These are phyloP conservation scores for Aegilops tauschii DNA, from an alignment of 176 grass and related monocot genomes.

Conservation along the genomic window DNA sequence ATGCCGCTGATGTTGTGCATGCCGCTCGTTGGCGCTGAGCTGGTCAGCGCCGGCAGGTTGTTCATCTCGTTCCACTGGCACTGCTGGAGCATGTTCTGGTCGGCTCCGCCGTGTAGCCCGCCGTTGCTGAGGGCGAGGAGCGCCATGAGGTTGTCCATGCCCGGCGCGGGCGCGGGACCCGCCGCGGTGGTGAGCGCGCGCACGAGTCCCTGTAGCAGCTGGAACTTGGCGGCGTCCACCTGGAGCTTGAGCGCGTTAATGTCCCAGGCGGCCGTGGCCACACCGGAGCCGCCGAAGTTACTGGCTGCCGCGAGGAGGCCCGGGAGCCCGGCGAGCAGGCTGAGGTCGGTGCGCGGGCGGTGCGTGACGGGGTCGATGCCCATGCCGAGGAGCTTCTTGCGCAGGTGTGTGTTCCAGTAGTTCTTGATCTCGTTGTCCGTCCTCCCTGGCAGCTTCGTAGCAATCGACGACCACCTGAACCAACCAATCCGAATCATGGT, in stretches of 20 bases:
- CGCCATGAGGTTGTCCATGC: slow-evolving; percentile 42
- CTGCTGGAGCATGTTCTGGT: slow-evolving; percentile 20
- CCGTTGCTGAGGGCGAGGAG: slow-evolving; percentile 37
- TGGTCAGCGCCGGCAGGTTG: slow-evolving; percentile 34
- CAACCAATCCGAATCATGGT: not conserved
- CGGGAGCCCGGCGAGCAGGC: slow-evolving; percentile 50
- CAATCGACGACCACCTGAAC: slow-evolving; percentile 84
- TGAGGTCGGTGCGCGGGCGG: slow-evolving; percentile 61
- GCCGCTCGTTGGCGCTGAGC: not conserved
- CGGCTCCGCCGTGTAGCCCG: not conserved
- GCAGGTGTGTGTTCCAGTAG: slow-evolving; percentile 94
- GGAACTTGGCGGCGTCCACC: slow-evolving; percentile 72
- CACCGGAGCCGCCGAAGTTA: not conserved
- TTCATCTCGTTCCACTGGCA: slow-evolving; percentile 51
- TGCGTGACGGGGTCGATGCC: slow-evolving; percentile 94
- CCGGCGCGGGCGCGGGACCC: not conserved
- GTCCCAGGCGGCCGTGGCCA: slow-evolving; percentile 14
- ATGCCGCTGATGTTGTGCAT: slow-evolving; percentile 5
- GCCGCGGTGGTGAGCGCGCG: slow-evolving; percentile 39
- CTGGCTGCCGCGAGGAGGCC: slow-evolving; percentile 35
- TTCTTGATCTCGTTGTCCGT: slow-evolving; percentile 99
- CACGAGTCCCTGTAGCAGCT: slow-evolving; percentile 63
- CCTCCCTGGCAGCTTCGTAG: slow-evolving; percentile 61
- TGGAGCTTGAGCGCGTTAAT: slow-evolving; percentile 64
- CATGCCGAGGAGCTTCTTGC: slow-evolving; percentile 76